Evolutionary conservation across 495 filamentous ascomycete species (phyloP), one percentile per base, ranked within the genome.

Genomic region (Glutinoglossum americanum): DNA sequence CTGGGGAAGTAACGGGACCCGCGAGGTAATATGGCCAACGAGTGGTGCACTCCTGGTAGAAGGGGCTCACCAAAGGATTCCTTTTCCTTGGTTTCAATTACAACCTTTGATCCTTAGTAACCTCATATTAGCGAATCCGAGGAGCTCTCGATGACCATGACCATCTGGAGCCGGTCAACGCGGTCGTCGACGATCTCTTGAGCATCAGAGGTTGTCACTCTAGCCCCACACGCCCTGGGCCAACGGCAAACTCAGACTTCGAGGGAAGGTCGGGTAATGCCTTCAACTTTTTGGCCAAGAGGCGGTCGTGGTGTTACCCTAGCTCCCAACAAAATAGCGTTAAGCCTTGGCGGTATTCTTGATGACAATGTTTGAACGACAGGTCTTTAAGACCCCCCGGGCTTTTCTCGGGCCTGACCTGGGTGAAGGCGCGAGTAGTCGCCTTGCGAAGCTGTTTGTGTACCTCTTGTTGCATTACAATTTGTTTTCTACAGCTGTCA

Each of bases 101-200:
- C 23, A n/a, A 58, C 57, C 1, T 54, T 21, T 35, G 57, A 59
- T 35, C 54, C 49, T 28, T n/a, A 13, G 25, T 21, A 19, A 28
- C 59, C 8, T 8, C 57, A 21, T 26, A 55, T 9, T 41, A 59
- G 32, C 57, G 59, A 48, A 35, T 32, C 6, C 45, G 39, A 41
- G 53, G 53, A 13, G 1, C 49, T 8, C n/a, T 48, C 39, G 57
- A 71, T 28, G 73, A 76, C 17, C 57, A 66, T n/a, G 72, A 76
- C 44, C 60, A 61, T 10, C 68, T 80, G 5, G 67, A 73, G 51
- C 77, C 77, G 19, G 63, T 80, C 47, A 85, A 87, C 65, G 74
- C 81, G 3, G 68, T 83, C n/a, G n/a, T n/a, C n/a, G n/a, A n/a
- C n/a, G n/a, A n/a, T 70, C 77, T 58, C 63, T 84, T 62, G 67